Percentiles rank a stretch among this genome's conserved stretches.
phyloP scores from a whole-genome alignment of 441 rosid genomes.

The Syzygium syzygioides region DNA sequence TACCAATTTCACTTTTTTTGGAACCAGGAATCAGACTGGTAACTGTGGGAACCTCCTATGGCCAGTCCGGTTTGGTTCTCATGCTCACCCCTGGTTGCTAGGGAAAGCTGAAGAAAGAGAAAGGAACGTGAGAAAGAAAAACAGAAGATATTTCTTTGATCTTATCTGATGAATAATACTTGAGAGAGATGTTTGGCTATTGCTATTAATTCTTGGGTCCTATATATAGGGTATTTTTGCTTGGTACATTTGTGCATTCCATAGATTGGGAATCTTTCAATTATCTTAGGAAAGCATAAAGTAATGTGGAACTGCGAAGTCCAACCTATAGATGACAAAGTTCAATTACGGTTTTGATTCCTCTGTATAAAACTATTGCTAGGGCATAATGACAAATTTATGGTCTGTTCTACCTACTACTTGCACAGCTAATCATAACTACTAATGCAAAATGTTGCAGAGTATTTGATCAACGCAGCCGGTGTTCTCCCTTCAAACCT shows the following conservation, averaged over 20 bases:
- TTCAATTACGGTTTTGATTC: background rate
- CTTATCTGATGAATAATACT: background rate
- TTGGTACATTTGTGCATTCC: background rate
- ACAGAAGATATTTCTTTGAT: background rate
- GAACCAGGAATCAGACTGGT: too few relatives aligned
- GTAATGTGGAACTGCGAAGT: background rate
- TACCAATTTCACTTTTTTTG: too few relatives aligned
- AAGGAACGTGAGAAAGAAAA: background rate
- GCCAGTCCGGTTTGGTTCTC: too few relatives aligned
- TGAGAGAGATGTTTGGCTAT: background rate
- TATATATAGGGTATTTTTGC: background rate
- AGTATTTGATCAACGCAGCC: too few relatives aligned
- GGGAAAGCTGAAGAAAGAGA: background rate
- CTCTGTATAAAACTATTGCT: background rate
- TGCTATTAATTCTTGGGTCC: background rate
- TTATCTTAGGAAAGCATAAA: background rate
- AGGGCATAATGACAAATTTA: background rate
- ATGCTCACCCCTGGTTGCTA: background rate
- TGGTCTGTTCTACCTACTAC: background rate
- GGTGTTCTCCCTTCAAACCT: too few relatives aligned
- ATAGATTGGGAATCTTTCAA: background rate
- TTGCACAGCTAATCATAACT: background rate
- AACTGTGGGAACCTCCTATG: too few relatives aligned
- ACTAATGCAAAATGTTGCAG: background rate
- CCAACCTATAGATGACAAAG: background rate